phyloP scores from a whole-genome alignment of 306 rosid genomes.

The Vicia sativa region DNA sequence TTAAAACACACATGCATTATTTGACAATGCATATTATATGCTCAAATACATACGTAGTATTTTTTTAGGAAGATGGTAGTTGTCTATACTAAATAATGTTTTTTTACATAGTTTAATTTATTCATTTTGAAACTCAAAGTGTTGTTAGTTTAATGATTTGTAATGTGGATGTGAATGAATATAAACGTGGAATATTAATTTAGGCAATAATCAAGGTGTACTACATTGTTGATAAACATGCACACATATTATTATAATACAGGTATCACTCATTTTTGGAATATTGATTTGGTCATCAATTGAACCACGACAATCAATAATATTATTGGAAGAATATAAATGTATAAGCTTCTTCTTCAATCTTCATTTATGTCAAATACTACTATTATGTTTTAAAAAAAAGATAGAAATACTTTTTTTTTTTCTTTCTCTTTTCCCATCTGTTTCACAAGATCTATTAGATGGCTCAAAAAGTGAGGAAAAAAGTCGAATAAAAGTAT shows the following conservation, averaged over 20 bases:
- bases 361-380: background rate
- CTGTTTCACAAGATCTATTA: background rate
- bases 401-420: background rate
- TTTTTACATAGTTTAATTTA: too few species aligned
- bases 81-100: too few species aligned
- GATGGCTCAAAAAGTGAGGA: constrained; percentile 5
- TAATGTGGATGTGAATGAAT: too few species aligned
- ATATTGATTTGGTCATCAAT: background rate
- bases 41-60: too few species aligned
- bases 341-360: constrained; percentile 4
- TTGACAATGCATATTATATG: too few species aligned
- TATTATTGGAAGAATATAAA: constrained; percentile 15
- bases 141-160: too few species aligned
- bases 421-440: background rate
- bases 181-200: too few species aligned
- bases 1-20: too few species aligned
- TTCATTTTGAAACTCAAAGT: too few species aligned
- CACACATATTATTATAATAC: too few species aligned
- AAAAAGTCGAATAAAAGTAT: constrained; percentile 34
- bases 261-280: background rate
- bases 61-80: too few species aligned
- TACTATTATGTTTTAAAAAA: background rate
- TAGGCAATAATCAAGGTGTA: too few species aligned
- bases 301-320: background rate
- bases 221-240: background rate